Base-by-base conservation (phyloP, 169 alveolate genomes). In the Cyclospora cayetanensis region DNA sequence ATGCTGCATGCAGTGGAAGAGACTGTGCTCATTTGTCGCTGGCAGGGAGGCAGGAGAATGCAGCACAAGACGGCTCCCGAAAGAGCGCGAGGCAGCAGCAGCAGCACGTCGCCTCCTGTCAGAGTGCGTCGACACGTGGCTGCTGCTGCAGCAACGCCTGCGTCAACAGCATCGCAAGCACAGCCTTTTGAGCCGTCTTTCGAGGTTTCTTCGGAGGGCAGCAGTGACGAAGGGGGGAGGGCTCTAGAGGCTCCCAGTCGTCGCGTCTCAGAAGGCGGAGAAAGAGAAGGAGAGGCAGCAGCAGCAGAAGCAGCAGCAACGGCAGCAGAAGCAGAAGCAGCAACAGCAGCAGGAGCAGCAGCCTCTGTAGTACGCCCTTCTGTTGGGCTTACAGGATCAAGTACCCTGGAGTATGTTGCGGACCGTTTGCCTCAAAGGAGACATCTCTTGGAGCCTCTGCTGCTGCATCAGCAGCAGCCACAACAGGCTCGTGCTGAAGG, bases 151-250 rank as follows among this genome's bases (percentile, higher is more conserved):
- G 41, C 86, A n/a, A 46, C 60, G 7, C 60, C 60, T 46, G 41
- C 63, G 25, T 39, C 86, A 76, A 66, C 86, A 76, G 43, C 86
- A 43, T 41, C 42, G 25, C 46, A 22, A 42, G 86, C 86, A 76
- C 41, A 66, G 68, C 86, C 86, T 7, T 76, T 76, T 18, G 86
- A 76, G 43, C 86, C 86, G 0, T 76, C 86, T 1, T 76, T 76
- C 34, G 66, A 41, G 12, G 86, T 76, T 20, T 76, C 86, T 34
- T 76, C 86, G 12, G 86, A 76, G 52, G 86, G 86, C 41, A 76
- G 86, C 86, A 76, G 86, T 25, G 86, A 76, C 86, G 86, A 76
- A 76, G 86, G 66, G 22, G 68, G 42, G 60, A 34, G n/a, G n/a
- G n/a, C n/a, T n/a, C n/a, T n/a, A n/a, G 0, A 12, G n/a, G 42